Evolutionary conservation across 2,329 filamentous ascomycete species (phyloP).

Genomic region (Calonectria hongkongensis): DNA sequence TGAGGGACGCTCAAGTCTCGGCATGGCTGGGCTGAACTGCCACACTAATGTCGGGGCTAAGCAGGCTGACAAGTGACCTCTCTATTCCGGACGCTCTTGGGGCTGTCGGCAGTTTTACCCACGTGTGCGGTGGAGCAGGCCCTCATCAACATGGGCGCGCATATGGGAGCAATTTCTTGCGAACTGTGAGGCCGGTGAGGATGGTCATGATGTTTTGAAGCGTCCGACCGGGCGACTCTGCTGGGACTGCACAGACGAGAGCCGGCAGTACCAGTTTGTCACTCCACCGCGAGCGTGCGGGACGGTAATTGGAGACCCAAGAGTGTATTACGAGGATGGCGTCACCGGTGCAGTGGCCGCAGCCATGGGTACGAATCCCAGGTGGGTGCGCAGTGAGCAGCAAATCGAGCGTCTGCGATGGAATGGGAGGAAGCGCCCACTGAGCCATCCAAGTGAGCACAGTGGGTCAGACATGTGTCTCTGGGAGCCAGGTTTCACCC

Average conservation of each 20-base stretch:
- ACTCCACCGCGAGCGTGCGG: conserved; percentile 10
- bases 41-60: conserved; percentile 40
- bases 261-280: conserved; percentile 24
- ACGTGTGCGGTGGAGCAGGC: conserved; percentile 53
- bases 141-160: conserved; percentile 24
- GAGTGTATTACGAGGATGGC: conserved; percentile 50
- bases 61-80: conserved; percentile 42
- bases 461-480: conserved; percentile 50
- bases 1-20: conserved; percentile 24
- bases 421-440: conserved; percentile 19
- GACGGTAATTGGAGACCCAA: conserved; percentile 8
- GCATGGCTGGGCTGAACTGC: conserved; percentile 31
- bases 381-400: conserved; percentile 25
- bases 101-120: conserved; percentile 52
- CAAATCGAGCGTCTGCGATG: conserved; percentile 44
- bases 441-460: conserved; percentile 22
- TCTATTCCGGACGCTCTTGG: conserved; percentile 21
- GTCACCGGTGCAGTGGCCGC: conserved; percentile 50
- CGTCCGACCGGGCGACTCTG: not conserved
- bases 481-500: conserved; percentile 28
- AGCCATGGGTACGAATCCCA: conserved; percentile 48
- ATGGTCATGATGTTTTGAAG: not conserved
- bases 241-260: conserved; percentile 13
- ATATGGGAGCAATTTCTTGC: conserved; percentile 31
- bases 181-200: not conserved